phyloP scores from a whole-genome alignment of 768 basidiomycete species.

The Coprinopsis sp. region DNA sequence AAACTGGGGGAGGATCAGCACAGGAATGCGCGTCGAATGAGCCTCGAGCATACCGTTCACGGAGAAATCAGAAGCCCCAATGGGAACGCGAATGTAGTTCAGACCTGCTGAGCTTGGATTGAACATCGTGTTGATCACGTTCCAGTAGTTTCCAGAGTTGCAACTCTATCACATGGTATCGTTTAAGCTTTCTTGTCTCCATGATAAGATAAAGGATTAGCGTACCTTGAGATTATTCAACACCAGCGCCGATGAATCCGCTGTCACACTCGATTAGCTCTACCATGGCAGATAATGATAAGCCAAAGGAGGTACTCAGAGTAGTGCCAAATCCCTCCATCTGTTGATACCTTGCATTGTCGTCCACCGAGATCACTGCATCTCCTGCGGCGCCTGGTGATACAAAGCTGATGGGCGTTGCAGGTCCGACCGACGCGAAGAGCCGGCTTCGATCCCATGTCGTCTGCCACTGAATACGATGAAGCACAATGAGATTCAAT shows the following conservation, averaged over 20 bases:
- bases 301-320: constrained; percentile 42
- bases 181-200: too few relatives aligned
- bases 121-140: constrained; percentile 56
- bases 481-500: neutral
- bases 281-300: neutral
- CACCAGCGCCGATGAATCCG: constrained; percentile 64
- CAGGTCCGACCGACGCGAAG: constrained; percentile 44
- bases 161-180: constrained; percentile 31
- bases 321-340: constrained; percentile 66
- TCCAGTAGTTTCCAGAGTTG: constrained; percentile 57
- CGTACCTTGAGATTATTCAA: constrained; percentile 63
- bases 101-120: constrained; percentile 64
- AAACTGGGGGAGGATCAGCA: constrained; percentile 37
- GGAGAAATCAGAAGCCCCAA: constrained; percentile 76
- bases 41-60: constrained; percentile 34
- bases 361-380: constrained; percentile 62
- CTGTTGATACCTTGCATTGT: constrained; percentile 50
- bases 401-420: constrained; percentile 52
- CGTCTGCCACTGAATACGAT: constrained; percentile 49
- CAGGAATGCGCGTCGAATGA: neutral
- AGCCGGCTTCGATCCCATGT: constrained; percentile 48
- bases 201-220: too few relatives aligned
- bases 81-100: constrained; percentile 62
- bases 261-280: constrained; percentile 30
- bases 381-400: constrained; percentile 51